phyloP scores from a whole-genome alignment of 2,329 filamentous ascomycete genomes.

The Aspergillus sp. region DNA sequence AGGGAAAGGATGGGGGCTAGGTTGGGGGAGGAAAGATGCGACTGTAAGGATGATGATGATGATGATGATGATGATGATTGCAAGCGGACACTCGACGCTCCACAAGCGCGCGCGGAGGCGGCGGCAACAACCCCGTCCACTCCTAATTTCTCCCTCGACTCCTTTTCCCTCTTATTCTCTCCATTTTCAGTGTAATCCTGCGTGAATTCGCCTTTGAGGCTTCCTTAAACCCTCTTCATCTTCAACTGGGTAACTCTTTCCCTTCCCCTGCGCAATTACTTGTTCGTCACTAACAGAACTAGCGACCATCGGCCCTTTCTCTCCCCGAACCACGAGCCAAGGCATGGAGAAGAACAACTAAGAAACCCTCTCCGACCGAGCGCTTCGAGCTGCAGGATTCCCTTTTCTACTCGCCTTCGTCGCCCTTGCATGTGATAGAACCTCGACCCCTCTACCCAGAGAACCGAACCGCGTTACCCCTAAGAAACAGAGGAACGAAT shows the following conservation, averaged over 20 bases:
- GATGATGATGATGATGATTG: constrained; percentile 18
- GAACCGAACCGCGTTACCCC: background rate
- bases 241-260: background rate
- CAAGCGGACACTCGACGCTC: constrained; percentile 15
- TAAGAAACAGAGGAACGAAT: background rate
- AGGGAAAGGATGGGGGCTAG: background rate
- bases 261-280: background rate
- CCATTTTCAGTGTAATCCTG: background rate
- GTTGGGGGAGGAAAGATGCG: background rate
- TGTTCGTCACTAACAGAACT: background rate
- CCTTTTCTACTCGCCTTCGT: constrained; percentile 2
- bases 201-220: background rate
- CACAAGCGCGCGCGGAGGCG: constrained; percentile 25
- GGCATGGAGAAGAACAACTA: constrained; percentile 25
- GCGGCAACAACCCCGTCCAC: constrained; percentile 21
- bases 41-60: constrained; percentile 16
- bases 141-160: constrained; percentile 18
- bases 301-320: background rate
- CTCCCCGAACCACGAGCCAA: constrained; percentile 2
- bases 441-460: background rate
- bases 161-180: constrained; percentile 2
- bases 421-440: constrained; percentile 2
- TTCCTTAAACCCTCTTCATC: background rate
- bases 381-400: constrained; percentile 7
- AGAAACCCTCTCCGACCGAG: constrained; percentile 11